These are phyloP conservation scores for Trypanosoma congolense DNA, from an alignment of 208 protist genomes.

Conservation along the genomic window DNA sequence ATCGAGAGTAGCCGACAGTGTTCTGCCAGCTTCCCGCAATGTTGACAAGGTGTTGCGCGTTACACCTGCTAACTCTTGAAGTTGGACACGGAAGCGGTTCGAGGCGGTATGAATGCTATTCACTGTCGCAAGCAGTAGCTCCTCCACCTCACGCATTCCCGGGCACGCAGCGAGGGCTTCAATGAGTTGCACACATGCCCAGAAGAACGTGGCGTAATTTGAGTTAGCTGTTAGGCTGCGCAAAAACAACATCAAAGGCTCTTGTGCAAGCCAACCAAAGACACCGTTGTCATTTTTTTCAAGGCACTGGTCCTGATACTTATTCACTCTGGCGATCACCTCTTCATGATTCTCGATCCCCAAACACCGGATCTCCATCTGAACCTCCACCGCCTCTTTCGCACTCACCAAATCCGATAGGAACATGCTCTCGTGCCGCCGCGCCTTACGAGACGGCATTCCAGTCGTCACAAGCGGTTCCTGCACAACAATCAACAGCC, in stretches of 20 bases:
- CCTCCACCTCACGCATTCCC: slow-evolving; percentile 56
- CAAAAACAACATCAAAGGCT: slow-evolving; percentile 68
- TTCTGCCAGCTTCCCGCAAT: slow-evolving; percentile 44
- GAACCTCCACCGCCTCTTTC: slow-evolving; percentile 69
- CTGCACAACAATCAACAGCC: slow-evolving; percentile 64
- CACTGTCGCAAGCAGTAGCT: slow-evolving; percentile 61
- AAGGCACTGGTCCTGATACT: slow-evolving; percentile 62
- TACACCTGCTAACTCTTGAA: slow-evolving; percentile 32
- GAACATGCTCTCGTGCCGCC: slow-evolving; percentile 59
- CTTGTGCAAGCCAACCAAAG: slow-evolving; percentile 74
- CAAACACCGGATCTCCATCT: slow-evolving; percentile 62
- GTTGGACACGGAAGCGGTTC: slow-evolving; percentile 33
- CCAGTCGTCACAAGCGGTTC: slow-evolving; percentile 60
- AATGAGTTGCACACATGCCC: slow-evolving; percentile 81
- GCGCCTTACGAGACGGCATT: slow-evolving; percentile 27
- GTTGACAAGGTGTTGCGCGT: slow-evolving; percentile 43
- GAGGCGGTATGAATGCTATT: slow-evolving; percentile 66
- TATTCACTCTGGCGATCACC: slow-evolving; percentile 64
- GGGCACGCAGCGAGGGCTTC: slow-evolving; percentile 69
- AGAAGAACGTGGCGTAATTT: slow-evolving; percentile 87
- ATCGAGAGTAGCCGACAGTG: slow-evolving; percentile 42
- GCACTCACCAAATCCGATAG: slow-evolving; percentile 52
- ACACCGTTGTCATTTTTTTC: slow-evolving; percentile 61
- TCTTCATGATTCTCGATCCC: slow-evolving; percentile 54
- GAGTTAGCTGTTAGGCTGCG: slow-evolving; percentile 75